Evolutionary conservation across 164 flowering plant species (phyloP).

Genomic region (grape (Vitis vinifera)): ASM3070453v1 NC_081806.1:1409501-1410000

Average conservation of each 20-base stretch:
- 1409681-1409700: conserved; percentile 53
- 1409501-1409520: conserved; percentile 64
- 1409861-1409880: conserved; percentile 77
- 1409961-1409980: conserved; percentile 76
- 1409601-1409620: conserved; percentile 66
- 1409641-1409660: conserved; percentile 71
- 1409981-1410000: conserved; percentile 73
- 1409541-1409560: conserved; percentile 23
- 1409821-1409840: conserved; percentile 83
- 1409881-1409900: conserved; percentile 80
- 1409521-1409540: conserved; percentile 28
- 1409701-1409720: conserved; percentile 60
- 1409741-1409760: conserved; percentile 73
- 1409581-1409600: conserved; percentile 88
- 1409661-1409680: conserved; percentile 82
- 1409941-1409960: conserved; percentile 61
- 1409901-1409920: conserved; percentile 89
- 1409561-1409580: conserved; percentile 43
- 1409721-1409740: conserved; percentile 88
- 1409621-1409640: conserved; percentile 58
- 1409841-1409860: conserved; percentile 88
- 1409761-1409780: conserved; percentile 36
- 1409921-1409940: conserved; percentile 93
- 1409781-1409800: conserved; percentile 40
- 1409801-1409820: conserved; percentile 58